Conservation (phyloP, 129 eudicot species). For the Centaurea solstitialis region DNA sequence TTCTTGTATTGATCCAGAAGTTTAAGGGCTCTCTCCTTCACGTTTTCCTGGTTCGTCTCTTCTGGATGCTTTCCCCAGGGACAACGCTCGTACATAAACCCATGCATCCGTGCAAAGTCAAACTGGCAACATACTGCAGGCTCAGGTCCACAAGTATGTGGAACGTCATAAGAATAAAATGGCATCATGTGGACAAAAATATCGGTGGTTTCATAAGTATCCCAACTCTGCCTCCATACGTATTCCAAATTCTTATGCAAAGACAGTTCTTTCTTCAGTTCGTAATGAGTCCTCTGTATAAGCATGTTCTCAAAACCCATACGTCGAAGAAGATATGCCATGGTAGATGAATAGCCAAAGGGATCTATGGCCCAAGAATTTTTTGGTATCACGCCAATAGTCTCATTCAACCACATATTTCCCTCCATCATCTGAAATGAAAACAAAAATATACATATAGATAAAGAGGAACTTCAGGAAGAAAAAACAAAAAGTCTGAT, state of each 20-base stretch:
- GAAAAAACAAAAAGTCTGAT: background rate
- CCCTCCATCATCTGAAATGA: conserved; percentile 84
- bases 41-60: conserved; percentile 85
- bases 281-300: conserved; percentile 97
- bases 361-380: conserved; percentile 99
- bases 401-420: conserved; percentile 95
- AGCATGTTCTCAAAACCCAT: conserved; percentile 99
- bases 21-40: conserved; percentile 75
- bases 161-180: conserved; percentile 90
- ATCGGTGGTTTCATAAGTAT: conserved; percentile 86
- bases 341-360: conserved; percentile 93
- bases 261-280: conserved; percentile 92
- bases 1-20: conserved; percentile 91
- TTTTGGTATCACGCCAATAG: conserved; percentile 86
- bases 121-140: conserved; percentile 98
- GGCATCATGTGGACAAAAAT: conserved; percentile 99
- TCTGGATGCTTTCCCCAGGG: conserved; percentile 96
- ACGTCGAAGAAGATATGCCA: conserved; percentile 99
- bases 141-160: conserved; percentile 99
- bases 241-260: conserved; percentile 80
- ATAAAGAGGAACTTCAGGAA: background rate
- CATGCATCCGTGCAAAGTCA: conserved; percentile 92
- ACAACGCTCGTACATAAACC: conserved; percentile 84
- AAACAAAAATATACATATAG: background rate
- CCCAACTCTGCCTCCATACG: conserved; percentile 97